Evolutionary conservation across 1,139 yeast genomes (phyloP).

Genomic region (Kodamaea derodonti): DNA sequence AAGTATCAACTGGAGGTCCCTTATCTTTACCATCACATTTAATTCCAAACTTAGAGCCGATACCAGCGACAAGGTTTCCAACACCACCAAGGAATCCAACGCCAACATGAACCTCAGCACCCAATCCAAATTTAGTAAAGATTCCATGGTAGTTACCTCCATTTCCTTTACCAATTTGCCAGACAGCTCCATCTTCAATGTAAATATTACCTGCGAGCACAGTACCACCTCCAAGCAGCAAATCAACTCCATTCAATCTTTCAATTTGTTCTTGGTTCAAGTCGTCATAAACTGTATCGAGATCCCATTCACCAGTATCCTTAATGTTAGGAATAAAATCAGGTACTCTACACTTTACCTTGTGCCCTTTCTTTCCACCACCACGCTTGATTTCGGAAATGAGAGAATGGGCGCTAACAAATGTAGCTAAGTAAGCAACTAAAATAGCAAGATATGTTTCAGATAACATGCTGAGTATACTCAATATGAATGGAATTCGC

Average conservation of each 20-base stretch:
- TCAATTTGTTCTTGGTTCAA: not conserved
- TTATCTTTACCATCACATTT: too few relatives aligned
- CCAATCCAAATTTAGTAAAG: too few relatives aligned
- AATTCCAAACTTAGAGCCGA: too few relatives aligned
- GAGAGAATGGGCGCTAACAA: not conserved
- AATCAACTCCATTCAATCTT: not conserved
- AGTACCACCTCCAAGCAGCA: not conserved
- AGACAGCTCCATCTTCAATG: not conserved
- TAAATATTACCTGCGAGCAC: not conserved
- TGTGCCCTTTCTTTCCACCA: not conserved
- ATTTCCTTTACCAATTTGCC: too few relatives aligned
- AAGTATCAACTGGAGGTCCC: too few relatives aligned
- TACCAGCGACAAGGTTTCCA: not conserved
- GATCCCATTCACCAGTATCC: not conserved
- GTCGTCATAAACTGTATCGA: not conserved
- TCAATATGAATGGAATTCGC: too few relatives aligned
- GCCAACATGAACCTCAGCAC: not conserved
- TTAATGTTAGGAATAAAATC: not conserved
- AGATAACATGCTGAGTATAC: too few relatives aligned
- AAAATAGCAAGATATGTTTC: not conserved
- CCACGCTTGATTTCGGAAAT: not conserved
- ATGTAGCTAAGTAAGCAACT: not conserved
- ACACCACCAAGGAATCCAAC: not conserved
- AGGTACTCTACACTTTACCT: not conserved
- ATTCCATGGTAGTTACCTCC: too few relatives aligned